These are phyloP conservation scores for Agarophyton chilense DNA, from an alignment of 23 red algal species.

Conservation along the genomic window DNA sequence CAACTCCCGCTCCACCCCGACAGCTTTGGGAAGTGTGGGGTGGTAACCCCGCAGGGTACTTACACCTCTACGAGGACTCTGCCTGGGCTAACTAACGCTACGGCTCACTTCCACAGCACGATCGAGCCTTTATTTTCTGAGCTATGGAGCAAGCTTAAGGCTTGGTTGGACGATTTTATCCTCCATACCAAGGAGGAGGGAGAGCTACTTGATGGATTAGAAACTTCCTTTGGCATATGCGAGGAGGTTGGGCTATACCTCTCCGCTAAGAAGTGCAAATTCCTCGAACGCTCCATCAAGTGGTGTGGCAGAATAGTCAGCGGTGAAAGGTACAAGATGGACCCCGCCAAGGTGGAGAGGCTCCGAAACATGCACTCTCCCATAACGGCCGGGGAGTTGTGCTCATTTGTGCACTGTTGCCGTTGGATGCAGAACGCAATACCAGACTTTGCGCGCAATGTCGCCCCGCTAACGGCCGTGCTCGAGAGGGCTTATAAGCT, in stretches of 20 bases:
- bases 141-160: too few species aligned
- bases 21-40: too few species aligned
- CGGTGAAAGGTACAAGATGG: constrained; percentile 4
- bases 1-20: too few species aligned
- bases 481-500: constrained; percentile 29
- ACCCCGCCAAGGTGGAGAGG: background rate
- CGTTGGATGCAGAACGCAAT: constrained; percentile 33
- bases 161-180: constrained; percentile 55
- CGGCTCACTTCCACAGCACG: too few species aligned
- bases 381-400: constrained; percentile 4
- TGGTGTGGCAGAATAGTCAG: constrained; percentile 48
- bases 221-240: background rate
- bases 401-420: constrained; percentile 20
- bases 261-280: constrained; percentile 5
- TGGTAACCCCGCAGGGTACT: too few species aligned
- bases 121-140: too few species aligned
- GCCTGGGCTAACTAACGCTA: too few species aligned
- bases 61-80: too few species aligned
- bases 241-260: background rate
- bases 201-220: background rate
- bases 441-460: constrained; percentile 10
- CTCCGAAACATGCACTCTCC: constrained; percentile 27
- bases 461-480: too few species aligned
- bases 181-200: background rate
- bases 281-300: background rate